Conservation (phyloP, 2,329 filamentous ascomycete genomes). For the Phoma sp. region DNA sequence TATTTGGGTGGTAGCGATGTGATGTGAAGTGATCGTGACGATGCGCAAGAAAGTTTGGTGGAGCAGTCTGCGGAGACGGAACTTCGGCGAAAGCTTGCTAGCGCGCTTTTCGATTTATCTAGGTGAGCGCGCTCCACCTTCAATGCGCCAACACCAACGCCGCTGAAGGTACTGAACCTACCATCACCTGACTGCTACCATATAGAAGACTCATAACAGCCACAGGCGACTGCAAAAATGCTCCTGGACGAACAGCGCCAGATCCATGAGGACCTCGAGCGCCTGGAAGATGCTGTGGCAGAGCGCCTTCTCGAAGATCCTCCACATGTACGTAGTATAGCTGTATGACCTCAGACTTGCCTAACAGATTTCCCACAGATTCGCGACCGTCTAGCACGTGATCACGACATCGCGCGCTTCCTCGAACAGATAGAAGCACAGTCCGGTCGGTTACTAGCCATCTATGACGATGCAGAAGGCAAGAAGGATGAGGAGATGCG, state of each 20-base stretch:
- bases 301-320: constrained; percentile 90
- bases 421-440: constrained; percentile 87
- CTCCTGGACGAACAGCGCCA: constrained; percentile 92
- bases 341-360: neutral
- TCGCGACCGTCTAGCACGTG: constrained; percentile 85
- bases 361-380: constrained; percentile 63
- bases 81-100: constrained; percentile 25
- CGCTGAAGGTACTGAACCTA: constrained; percentile 33
- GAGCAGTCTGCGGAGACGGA: constrained; percentile 24
- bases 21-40: constrained; percentile 10
- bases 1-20: constrained; percentile 1
- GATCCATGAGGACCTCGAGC: constrained; percentile 94
- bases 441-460: constrained; percentile 77
- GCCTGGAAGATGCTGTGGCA: constrained; percentile 90
- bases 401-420: constrained; percentile 90
- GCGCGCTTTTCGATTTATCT: constrained; percentile 28
- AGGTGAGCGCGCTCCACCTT: constrained; percentile 21
- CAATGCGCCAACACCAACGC: constrained; percentile 23
- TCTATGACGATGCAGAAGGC: constrained; percentile 83
- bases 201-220: constrained; percentile 24
- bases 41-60: constrained; percentile 38
- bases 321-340: constrained; percentile 70
- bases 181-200: constrained; percentile 17
- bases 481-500: constrained; percentile 80
- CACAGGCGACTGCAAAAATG: constrained; percentile 59